Conservation (phyloP, 345 rosid genomes). For the Lumnitzera racemosa region DNA sequence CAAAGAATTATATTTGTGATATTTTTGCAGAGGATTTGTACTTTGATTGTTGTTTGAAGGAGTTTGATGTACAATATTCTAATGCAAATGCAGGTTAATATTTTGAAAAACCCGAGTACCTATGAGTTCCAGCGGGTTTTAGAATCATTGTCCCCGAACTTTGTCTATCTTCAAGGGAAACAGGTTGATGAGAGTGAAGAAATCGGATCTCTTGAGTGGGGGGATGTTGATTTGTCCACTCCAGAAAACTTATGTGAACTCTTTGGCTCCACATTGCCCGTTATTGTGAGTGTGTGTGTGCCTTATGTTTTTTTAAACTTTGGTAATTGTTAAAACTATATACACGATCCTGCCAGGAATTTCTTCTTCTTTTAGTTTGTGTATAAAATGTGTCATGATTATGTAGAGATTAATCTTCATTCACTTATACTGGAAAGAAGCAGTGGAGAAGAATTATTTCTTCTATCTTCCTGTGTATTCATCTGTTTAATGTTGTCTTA, state of each 20-base stretch:
- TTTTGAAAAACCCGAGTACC: conserved; percentile 58
- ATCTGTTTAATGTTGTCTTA: too few relatives aligned
- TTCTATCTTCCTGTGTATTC: too few relatives aligned
- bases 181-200: conserved; percentile 55
- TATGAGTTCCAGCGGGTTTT: conserved; percentile 59
- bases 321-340: background rate
- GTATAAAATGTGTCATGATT: too few relatives aligned
- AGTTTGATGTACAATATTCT: background rate
- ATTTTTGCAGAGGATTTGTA: conserved; percentile 6
- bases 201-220: conserved; percentile 59
- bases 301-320: background rate
- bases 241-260: conserved; percentile 63
- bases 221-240: conserved; percentile 57
- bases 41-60: background rate
- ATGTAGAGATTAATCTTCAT: too few relatives aligned
- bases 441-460: too few relatives aligned
- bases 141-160: conserved; percentile 50
- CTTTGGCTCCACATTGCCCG: conserved; percentile 70
- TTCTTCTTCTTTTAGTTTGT: too few relatives aligned
- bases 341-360: too few relatives aligned
- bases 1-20: background rate
- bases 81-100: conserved; percentile 58
- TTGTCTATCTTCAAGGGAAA: conserved; percentile 86
- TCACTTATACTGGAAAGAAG: too few relatives aligned
- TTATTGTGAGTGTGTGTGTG: conserved; percentile 54